These are phyloP conservation scores for Neurospora pannonica DNA, from an alignment of 495 filamentous ascomycete genomes.

Conservation along the genomic window DNA sequence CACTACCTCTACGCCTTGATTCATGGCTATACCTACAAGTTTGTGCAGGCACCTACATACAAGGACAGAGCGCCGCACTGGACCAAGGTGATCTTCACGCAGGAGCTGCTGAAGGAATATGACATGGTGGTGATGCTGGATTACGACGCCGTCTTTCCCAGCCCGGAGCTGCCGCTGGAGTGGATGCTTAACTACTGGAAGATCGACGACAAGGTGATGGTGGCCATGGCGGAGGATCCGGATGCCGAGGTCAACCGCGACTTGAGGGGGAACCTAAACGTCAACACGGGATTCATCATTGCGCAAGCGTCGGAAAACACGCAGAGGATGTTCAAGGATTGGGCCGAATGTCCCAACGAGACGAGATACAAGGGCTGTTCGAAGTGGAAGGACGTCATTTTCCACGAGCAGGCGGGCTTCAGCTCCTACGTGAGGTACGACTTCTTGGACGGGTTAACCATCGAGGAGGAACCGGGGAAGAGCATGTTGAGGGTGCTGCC, in stretches of 20 bases:
- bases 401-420: constrained; percentile 23
- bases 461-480: constrained; percentile 9
- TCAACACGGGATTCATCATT: constrained; percentile 25
- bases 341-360: constrained; percentile 18
- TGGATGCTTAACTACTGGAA: constrained; percentile 48
- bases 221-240: constrained; percentile 38
- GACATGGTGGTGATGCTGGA: constrained; percentile 43
- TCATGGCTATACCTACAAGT: constrained; percentile 47
- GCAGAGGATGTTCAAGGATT: constrained; percentile 18
- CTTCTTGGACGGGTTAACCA: constrained; percentile 18
- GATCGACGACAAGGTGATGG: constrained; percentile 29
- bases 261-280: constrained; percentile 7
- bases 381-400: constrained; percentile 14
- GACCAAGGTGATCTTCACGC: constrained; percentile 40
- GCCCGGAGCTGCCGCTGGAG: constrained; percentile 41
- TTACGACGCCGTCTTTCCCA: constrained; percentile 38
- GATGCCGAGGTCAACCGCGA: constrained; percentile 14
- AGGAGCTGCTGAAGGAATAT: constrained; percentile 34
- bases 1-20: constrained; percentile 39
- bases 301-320: constrained; percentile 18
- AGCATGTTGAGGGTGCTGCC: constrained; percentile 16
- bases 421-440: constrained; percentile 21
- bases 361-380: constrained; percentile 12
- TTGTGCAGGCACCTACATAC: constrained; percentile 28
- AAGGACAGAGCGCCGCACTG: constrained; percentile 34